Conservation (phyloP, 495 filamentous ascomycete species). For the Penicillium malachiteum region DNA sequence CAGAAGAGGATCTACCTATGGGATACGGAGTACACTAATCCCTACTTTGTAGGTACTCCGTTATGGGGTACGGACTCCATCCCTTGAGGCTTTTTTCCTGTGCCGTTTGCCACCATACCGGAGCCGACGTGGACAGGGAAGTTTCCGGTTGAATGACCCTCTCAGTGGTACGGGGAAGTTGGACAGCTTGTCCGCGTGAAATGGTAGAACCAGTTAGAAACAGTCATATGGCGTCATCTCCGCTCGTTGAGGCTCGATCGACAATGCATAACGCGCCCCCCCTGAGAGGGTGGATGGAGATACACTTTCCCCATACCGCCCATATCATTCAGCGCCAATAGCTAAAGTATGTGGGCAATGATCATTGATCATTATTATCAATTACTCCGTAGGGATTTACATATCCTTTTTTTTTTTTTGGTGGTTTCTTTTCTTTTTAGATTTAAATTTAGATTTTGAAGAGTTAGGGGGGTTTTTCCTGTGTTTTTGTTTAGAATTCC, state of each 20-base stretch:
- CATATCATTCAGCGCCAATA: background rate
- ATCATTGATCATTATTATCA: no score
- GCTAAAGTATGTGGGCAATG: background rate
- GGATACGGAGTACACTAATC: background rate
- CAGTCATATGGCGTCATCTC: slow-evolving; percentile 25
- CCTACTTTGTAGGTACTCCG: background rate
- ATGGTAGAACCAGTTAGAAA: slow-evolving; percentile 1
- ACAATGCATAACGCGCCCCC: slow-evolving; percentile 37
- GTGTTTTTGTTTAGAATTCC: background rate
- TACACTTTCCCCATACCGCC: slow-evolving; percentile 12
- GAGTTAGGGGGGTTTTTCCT: background rate
- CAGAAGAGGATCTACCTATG: background rate
- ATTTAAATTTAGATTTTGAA: background rate
- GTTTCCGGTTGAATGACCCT: background rate
- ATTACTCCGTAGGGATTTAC: no score
- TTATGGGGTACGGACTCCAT: background rate
- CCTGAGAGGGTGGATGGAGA: slow-evolving; percentile 20
- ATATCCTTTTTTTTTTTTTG: background rate
- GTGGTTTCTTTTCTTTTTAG: background rate
- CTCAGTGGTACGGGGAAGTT: slow-evolving; percentile 2
- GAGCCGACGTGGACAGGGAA: background rate
- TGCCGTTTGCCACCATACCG: slow-evolving; percentile 2
- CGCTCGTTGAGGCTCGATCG: slow-evolving; percentile 36
- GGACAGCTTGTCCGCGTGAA: slow-evolving; percentile 8
- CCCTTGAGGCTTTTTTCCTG: background rate